Evolutionary conservation across 306 rosid genomes (phyloP), one percentile per base, ranked within the genome.

Genomic region (Glycine soja): DNA sequence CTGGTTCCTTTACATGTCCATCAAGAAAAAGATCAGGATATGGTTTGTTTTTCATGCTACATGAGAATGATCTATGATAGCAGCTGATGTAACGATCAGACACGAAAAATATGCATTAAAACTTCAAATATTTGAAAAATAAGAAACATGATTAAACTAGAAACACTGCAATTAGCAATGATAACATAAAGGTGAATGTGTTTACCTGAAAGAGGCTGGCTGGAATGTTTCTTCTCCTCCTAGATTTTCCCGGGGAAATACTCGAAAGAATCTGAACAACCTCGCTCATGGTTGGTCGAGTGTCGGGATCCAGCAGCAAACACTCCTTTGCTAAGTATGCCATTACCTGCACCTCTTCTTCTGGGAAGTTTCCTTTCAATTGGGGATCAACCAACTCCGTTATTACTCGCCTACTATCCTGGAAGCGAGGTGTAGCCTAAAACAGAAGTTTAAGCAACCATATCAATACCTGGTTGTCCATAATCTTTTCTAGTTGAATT

Each of bases 311-410:
- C 80, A 90, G 77, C 43, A 89, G 86, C 82, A 95, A 89, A 78
- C 99, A 95, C 86, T 95, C 99, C 88, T 90, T 95, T 61, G 97
- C 99, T 79, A 95, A 86, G 89, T 92, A 95, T 72, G 99, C 97
- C 97, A 95, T 92, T 80, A 95, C 84, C 52, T 93, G 98, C 89
- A 92, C 88, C 85, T 95, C 99, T 83, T 93, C 97, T 83, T 90
- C 96, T 14, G 91, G 90, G 81, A 85, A 90, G 38, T 90, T 75
- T 50, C 98, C 92, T 45, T 86, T 79, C 84, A 95, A 88, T 76
- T 75, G 84, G 10, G 92, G 99, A 85, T 95, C 98, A 9, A 91
- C 85, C 86, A 95, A 82, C 87, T 95, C 99, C 5, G 63, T 40
- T 47, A 88, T 87, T 76, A 95, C 88, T 80, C 90, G 93, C 69